Percentiles rank a stretch among this genome's conserved stretches.
Conservation (phyloP, 768 basidiomycete genomes). For the Boletus pseudopeckii region DNA sequence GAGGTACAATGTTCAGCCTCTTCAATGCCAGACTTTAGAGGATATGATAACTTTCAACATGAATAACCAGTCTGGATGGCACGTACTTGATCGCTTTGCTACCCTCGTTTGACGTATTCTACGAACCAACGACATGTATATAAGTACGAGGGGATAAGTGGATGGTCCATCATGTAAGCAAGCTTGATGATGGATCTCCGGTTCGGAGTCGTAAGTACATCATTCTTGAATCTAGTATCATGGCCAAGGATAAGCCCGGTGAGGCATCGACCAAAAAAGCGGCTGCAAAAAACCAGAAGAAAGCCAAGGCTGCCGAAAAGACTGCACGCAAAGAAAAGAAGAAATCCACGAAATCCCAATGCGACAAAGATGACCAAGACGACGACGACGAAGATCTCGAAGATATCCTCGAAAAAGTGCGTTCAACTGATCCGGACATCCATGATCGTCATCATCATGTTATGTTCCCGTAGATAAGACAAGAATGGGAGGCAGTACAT, state of each 20-base stretch:
- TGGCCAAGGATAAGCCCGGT: constrained; percentile 19
- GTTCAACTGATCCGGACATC: background rate
- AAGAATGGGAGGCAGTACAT: constrained; percentile 81
- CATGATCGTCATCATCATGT: background rate
- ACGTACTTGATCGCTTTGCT: too few species aligned
- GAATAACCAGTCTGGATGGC: too few species aligned
- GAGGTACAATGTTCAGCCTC: too few species aligned
- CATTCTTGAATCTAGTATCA: background rate
- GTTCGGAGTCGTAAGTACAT: too few species aligned
- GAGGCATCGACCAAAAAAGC: constrained; percentile 36
- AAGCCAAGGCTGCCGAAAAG: constrained; percentile 64
- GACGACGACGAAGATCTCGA: constrained; percentile 81
- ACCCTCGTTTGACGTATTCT: too few species aligned
- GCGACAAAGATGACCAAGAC: constrained; percentile 56
- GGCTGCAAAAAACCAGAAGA: constrained; percentile 59
- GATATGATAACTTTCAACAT: too few species aligned
- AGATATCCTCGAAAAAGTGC: constrained; percentile 75
- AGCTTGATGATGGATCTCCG: too few species aligned
- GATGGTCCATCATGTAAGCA: too few species aligned
- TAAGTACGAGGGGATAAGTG: too few species aligned
- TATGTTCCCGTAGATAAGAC: constrained; percentile 57
- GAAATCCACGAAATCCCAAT: constrained; percentile 44
- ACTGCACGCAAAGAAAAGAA: constrained; percentile 65
- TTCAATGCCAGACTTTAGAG: too few species aligned
- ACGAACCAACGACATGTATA: too few species aligned